Evolutionary conservation across 768 basidiomycete genomes (phyloP).

Genomic region (Collybiopsis confluens): DNA sequence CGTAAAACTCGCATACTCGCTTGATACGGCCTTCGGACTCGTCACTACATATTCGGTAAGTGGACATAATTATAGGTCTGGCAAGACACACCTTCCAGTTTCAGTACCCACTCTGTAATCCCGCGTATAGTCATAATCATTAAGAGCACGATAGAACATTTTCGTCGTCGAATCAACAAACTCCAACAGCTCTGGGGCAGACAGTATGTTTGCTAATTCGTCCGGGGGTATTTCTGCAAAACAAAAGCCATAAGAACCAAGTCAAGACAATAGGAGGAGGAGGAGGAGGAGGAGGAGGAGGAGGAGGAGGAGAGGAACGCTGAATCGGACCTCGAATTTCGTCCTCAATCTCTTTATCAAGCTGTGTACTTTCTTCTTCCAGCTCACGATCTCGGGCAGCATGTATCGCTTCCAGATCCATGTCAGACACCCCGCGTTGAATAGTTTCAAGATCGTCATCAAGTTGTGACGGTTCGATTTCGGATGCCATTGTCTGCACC

Average conservation of each 20-base stretch:
- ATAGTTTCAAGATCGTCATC: conserved; percentile 66
- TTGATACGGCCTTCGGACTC: conserved; percentile 91
- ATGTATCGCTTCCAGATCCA: conserved; percentile 67
- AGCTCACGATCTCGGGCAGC: conserved; percentile 69
- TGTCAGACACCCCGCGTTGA: conserved; percentile 62
- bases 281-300: too few relatives aligned
- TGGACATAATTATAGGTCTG: neutral
- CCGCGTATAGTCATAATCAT: conserved; percentile 96
- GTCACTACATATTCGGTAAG: conserved; percentile 46
- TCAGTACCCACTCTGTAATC: conserved; percentile 94
- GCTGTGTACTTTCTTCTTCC: conserved; percentile 77
- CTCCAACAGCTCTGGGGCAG: conserved; percentile 88
- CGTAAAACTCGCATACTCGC: conserved; percentile 90
- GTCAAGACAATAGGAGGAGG: too few relatives aligned
- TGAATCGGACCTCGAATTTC: conserved; percentile 65
- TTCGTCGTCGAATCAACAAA: conserved; percentile 95
- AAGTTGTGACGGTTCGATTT: conserved; percentile 43
- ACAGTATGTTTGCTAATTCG: conserved; percentile 74
- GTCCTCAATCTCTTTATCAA: conserved; percentile 83
- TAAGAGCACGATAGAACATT: conserved; percentile 91
- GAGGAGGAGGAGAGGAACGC: neutral
- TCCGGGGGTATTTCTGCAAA: conserved; percentile 78
- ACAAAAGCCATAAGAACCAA: neutral
- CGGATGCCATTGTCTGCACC: conserved; percentile 70
- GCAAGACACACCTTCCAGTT: conserved; percentile 61